These are phyloP conservation scores for Periconia digitata DNA, from an alignment of 2,329 filamentous ascomycete species.

Conservation along the genomic window DNA sequence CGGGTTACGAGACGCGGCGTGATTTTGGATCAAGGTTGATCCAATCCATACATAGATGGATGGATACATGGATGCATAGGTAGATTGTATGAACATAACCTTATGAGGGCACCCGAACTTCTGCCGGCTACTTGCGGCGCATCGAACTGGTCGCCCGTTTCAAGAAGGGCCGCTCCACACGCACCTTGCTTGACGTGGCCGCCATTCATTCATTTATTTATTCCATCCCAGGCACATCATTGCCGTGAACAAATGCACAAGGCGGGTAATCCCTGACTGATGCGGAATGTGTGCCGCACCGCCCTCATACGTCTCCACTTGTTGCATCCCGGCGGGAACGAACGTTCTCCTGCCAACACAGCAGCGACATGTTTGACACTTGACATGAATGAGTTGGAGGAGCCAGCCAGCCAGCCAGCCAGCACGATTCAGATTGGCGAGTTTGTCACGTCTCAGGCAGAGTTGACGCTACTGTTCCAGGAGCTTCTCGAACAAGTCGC, in stretches of 20 bases:
- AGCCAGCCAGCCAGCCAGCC: not conserved
- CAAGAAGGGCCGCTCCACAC: too few relatives aligned
- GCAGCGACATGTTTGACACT: not conserved
- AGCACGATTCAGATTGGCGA: not conserved
- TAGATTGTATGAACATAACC: not conserved
- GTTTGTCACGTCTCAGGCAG: not conserved
- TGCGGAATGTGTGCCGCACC: conserved; percentile 10
- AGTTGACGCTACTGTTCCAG: conserved; percentile 2
- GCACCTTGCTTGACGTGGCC: not conserved
- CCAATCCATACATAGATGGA: not conserved
- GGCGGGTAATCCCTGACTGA: too few relatives aligned
- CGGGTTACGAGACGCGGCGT: too few relatives aligned
- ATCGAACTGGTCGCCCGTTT: conserved; percentile 2
- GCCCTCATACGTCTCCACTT: not conserved
- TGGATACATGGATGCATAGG: too few relatives aligned
- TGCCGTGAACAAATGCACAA: too few relatives aligned
- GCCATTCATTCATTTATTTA: too few relatives aligned
- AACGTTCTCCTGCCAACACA: conserved; percentile 3
- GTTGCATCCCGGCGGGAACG: conserved; percentile 2
- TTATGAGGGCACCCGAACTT: too few relatives aligned
- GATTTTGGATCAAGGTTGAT: too few relatives aligned
- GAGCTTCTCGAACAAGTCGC: conserved; percentile 9
- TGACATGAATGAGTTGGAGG: too few relatives aligned
- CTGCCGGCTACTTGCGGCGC: not conserved
- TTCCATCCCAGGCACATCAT: too few relatives aligned